Evolutionary conservation across 192 early-diverging fungal genomes (phyloP).

Genomic region (Rhizophagus sp.): DNA sequence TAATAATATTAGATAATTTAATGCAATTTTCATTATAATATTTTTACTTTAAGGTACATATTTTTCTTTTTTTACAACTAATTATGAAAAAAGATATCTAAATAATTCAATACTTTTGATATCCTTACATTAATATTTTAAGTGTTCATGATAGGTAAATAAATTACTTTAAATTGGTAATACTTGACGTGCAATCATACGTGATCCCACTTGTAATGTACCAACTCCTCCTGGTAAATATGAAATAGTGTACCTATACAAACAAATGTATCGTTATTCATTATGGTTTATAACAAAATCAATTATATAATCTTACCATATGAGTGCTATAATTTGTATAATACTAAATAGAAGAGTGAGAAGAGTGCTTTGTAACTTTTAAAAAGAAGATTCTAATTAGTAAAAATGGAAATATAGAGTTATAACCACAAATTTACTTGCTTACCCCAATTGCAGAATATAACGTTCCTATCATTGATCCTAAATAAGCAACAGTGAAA

Average conservation of each 20-base stretch:
- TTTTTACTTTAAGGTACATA: too few relatives aligned
- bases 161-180: not conserved
- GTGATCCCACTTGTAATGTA: slow-evolving; percentile 10
- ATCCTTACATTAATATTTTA: too few relatives aligned
- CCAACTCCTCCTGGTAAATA: slow-evolving; percentile 25
- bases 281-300: not conserved
- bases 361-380: slow-evolving; percentile 4
- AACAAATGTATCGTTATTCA: not conserved
- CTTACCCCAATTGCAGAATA: slow-evolving; percentile 80
- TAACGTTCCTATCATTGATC: slow-evolving; percentile 81
- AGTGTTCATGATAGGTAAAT: too few relatives aligned
- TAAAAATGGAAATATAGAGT: not conserved
- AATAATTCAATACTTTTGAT: too few relatives aligned
- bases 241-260: slow-evolving; percentile 25
- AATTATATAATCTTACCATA: slow-evolving; percentile 22
- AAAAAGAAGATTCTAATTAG: not conserved
- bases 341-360: slow-evolving; percentile 18
- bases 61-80: too few relatives aligned
- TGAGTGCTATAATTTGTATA: slow-evolving; percentile 27
- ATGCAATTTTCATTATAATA: too few relatives aligned
- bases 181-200: slow-evolving; percentile 24
- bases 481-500: slow-evolving; percentile 80
- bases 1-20: too few relatives aligned
- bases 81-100: not conserved
- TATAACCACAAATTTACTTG: slow-evolving; percentile 2